Evolutionary conservation across 345 rosid species (phyloP).

Genomic region (Euphorbia pulcherrima): DNA sequence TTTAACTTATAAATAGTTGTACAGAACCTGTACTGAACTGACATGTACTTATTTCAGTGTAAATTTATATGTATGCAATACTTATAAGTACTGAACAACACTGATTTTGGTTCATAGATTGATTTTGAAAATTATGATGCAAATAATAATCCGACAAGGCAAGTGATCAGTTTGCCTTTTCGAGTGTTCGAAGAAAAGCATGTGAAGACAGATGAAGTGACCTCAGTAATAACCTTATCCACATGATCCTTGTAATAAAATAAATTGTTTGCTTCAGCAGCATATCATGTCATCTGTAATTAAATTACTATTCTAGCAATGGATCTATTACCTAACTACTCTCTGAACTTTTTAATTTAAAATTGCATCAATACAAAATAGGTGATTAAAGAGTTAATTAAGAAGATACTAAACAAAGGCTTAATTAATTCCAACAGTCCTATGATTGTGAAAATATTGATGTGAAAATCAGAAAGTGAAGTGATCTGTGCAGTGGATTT

Average conservation of each 20-base stretch:
- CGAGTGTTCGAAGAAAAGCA: background rate
- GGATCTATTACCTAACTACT: background rate
- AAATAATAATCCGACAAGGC: constrained; percentile 1
- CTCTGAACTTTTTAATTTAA: background rate
- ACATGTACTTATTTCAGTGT: too few relatives aligned
- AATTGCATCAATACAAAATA: background rate
- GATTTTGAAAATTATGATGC: too few relatives aligned
- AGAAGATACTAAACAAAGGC: too few relatives aligned
- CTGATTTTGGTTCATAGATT: too few relatives aligned
- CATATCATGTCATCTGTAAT: background rate
- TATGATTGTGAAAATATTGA: too few relatives aligned
- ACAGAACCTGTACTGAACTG: too few relatives aligned
- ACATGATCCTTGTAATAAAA: constrained; percentile 1
- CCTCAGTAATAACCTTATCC: constrained; percentile 20
- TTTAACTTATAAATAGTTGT: too few relatives aligned
- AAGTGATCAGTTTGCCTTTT: constrained; percentile 1
- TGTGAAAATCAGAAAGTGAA: background rate
- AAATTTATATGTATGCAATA: too few relatives aligned
- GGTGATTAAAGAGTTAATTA: background rate
- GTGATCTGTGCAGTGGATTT: background rate
- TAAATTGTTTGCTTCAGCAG: background rate
- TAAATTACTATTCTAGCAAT: background rate
- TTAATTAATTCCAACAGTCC: background rate
- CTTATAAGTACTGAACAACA: too few relatives aligned
- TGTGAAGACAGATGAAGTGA: background rate